Percentiles rank a stretch among this genome's conserved stretches.
These are phyloP conservation scores for Corymbia citriodora DNA, from an alignment of 441 rosid genomes.

Conservation along the genomic window DNA sequence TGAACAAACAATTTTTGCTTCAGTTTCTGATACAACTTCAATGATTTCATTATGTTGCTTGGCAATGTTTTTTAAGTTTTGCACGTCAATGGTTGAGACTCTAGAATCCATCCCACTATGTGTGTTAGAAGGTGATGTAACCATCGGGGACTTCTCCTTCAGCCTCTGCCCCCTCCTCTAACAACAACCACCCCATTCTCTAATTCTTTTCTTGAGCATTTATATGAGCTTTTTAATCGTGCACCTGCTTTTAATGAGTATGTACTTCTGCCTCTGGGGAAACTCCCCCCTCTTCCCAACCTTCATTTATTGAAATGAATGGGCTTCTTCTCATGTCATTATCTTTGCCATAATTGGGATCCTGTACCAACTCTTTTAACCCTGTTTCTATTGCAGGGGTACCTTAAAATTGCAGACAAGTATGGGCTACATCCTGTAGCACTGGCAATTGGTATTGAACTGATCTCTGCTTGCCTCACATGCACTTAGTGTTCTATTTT, in stretches of 20 bases:
- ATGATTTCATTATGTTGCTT: not conserved
- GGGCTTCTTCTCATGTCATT: not conserved
- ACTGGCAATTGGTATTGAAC: conserved; percentile 41
- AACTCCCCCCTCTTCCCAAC: not conserved
- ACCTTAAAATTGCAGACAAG: conserved; percentile 35
- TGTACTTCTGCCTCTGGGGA: not conserved
- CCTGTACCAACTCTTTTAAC: not conserved
- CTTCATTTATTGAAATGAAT: not conserved
- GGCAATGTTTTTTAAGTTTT: not conserved
- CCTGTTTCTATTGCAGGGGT: conserved; percentile 26
- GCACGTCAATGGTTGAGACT: not conserved
- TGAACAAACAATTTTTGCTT: not conserved
- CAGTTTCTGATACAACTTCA: not conserved
- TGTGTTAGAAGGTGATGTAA: not conserved
- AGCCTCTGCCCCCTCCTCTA: not conserved
- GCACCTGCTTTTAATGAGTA: not conserved
- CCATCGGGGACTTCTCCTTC: not conserved
- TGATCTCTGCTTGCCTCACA: not conserved
- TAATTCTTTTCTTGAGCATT: not conserved
- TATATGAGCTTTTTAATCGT: not conserved
- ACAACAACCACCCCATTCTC: not conserved
- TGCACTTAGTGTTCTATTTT: not conserved
- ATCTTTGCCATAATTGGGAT: not conserved
- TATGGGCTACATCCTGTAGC: conserved; percentile 42
- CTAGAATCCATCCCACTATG: not conserved